Base-by-base conservation (phyloP, 495 filamentous ascomycete species). In the Venustampulla echinocandica region DNA sequence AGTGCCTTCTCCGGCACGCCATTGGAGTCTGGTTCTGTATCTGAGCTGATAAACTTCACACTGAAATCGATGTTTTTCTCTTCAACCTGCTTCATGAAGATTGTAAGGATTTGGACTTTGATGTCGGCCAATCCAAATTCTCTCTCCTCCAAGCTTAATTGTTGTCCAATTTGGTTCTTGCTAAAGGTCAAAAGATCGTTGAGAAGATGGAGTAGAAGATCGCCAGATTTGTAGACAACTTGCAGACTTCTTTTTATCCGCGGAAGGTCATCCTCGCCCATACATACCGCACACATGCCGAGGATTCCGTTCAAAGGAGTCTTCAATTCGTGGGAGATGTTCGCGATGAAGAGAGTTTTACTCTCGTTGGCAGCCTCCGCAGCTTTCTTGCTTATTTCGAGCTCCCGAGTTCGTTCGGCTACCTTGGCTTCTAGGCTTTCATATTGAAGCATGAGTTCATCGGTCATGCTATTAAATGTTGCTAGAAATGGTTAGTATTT, bases 291-390 rank as follows among this genome's bases (percentile, higher is more conserved):
- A 52, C 80, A 86, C 87, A 95, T 95, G 40, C 90, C 90, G 23
- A 96, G 66, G 53, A 96, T 95, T 2, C 87, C 90, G 57, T 96
- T 96, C 18, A 95, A 64, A 0, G 90, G 90, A 1, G 90, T 95
- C 60, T 93, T 89, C 11, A 96, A 71, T 60, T 95, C 90, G 58
- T 96, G 90, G 2, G 87, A 93, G 21, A 96, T 94, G 54, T 96
- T 96, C 22, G 90, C 90, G 51, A 96, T 90, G 63, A 96, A 96
- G 19, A 94, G 64, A 5, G 90, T 94, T 65, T 96, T 95, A 68
- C 86, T 92, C 62, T 94, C 85, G 55, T 94, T 95, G 6, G 90
- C 90, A 11, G 85, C 81, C 58, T 95, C 90, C 4, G 90, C 90
- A 1, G 88, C 85, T 65, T 87, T 81, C 62, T 95, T 95, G 56